These are phyloP conservation scores for Candida loeiensis DNA, from an alignment of 805 yeast species.

Conservation along the genomic window DNA sequence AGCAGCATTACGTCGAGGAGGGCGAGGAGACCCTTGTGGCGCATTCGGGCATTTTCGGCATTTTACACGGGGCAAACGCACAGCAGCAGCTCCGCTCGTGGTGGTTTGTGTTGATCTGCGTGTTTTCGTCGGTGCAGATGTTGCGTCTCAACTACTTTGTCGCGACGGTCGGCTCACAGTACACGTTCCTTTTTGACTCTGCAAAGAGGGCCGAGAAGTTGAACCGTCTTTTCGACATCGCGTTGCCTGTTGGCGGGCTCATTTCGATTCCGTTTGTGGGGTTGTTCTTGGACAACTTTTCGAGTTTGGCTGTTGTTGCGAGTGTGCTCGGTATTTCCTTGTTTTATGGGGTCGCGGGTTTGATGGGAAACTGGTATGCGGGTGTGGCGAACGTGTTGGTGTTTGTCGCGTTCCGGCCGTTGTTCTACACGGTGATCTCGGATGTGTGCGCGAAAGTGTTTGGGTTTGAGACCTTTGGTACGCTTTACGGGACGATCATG, in stretches of 20 bases:
- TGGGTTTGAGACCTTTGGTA: slow-evolving; percentile 60
- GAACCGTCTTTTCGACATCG: slow-evolving; percentile 49
- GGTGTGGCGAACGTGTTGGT: slow-evolving; percentile 45
- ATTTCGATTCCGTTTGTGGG: slow-evolving; percentile 55
- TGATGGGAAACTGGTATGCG: slow-evolving; percentile 35
- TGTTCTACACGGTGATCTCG: slow-evolving; percentile 54
- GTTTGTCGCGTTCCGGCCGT: slow-evolving; percentile 54
- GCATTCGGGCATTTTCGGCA: slow-evolving; percentile 49
- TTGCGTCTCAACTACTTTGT: slow-evolving; percentile 55
- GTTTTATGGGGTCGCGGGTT: slow-evolving; percentile 47
- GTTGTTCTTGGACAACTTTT: slow-evolving; percentile 44
- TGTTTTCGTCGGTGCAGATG: slow-evolving; percentile 55
- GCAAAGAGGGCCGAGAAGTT: slow-evolving; percentile 34
- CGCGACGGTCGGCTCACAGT: slow-evolving; percentile 56
- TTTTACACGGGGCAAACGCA: slow-evolving; percentile 51
- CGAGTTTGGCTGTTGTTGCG: slow-evolving; percentile 43
- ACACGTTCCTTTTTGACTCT: slow-evolving; percentile 44
- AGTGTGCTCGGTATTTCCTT: slow-evolving; percentile 41
- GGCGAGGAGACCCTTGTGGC: slow-evolving; percentile 39
- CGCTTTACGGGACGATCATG: slow-evolving; percentile 55
- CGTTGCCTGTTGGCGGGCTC: slow-evolving; percentile 56
- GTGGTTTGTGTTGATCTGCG: slow-evolving; percentile 50
- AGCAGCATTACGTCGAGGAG: slow-evolving; percentile 50
- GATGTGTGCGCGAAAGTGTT: slow-evolving; percentile 62
- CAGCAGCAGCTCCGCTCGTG: slow-evolving; percentile 47